A percentile compares a stretch with the other conserved stretches of the same genome.
Evolutionary conservation across 2,329 filamentous ascomycete genomes (phyloP).

Genomic region (Curvularia spicifera): DNA sequence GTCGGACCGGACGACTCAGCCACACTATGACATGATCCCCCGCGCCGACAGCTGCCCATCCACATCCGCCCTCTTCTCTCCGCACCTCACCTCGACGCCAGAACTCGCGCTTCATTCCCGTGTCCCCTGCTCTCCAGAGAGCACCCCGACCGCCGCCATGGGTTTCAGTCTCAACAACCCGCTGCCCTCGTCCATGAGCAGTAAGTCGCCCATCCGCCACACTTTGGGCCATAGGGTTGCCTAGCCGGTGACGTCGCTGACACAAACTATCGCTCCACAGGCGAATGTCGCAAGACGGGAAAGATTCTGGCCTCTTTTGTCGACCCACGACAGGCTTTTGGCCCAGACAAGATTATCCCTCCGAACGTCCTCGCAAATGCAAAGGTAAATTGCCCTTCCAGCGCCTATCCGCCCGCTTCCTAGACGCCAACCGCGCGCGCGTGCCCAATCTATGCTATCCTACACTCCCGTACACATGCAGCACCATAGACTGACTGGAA

Average conservation of each 20-base stretch:
- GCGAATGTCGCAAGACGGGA: constrained; percentile 95
- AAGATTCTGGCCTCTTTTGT: constrained; percentile 96
- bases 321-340: constrained; percentile 90
- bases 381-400: constrained; percentile 66
- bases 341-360: constrained; percentile 96
- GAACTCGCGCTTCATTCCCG: neutral
- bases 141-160: constrained; percentile 42
- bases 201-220: constrained; percentile 47
- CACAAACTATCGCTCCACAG: constrained; percentile 57
- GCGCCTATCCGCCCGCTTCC: neutral
- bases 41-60: neutral
- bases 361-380: constrained; percentile 87
- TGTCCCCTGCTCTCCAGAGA: neutral
- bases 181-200: constrained; percentile 60
- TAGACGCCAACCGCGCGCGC: neutral
- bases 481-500: constrained; percentile 10
- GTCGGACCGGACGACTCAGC: constrained; percentile 16
- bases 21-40: constrained; percentile 18
- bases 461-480: neutral
- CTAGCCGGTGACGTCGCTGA: constrained; percentile 44
- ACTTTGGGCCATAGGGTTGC: neutral
- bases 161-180: constrained; percentile 60
- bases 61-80: neutral
- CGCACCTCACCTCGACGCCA: neutral
- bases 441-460: neutral